Percentiles rank a stretch among this genome's conserved stretches.
phyloP scores from a whole-genome alignment of 1,284 basidiomycete genomes.

The Ganoderma leucocontextum region DNA sequence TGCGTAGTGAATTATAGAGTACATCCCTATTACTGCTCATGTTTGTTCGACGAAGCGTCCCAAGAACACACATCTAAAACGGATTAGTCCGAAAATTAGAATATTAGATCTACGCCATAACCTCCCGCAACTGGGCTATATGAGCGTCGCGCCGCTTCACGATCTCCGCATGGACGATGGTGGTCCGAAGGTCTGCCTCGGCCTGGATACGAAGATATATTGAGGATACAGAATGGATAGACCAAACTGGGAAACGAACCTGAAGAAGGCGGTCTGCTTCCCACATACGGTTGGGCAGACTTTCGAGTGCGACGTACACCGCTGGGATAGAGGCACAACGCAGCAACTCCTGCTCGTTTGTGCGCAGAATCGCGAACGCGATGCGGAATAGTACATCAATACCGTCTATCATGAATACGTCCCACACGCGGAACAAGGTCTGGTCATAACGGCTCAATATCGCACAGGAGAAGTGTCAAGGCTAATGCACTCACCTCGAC shows the following conservation, averaged over 20 bases:
- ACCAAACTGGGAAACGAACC: constrained; percentile 51
- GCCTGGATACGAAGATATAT: constrained; percentile 47
- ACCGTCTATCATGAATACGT: constrained; percentile 95
- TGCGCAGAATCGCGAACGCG: constrained; percentile 86
- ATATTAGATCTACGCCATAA: constrained; percentile 31
- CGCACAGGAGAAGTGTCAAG: neutral
- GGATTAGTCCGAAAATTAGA: neutral
- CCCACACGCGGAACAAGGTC: constrained; percentile 93
- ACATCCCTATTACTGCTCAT: constrained; percentile 2
- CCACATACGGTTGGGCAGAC: constrained; percentile 92
- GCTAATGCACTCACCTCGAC: constrained; percentile 74
- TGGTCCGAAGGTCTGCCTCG: constrained; percentile 74
- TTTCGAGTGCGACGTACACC: constrained; percentile 87
- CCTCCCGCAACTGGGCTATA: constrained; percentile 52
- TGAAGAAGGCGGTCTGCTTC: constrained; percentile 89
- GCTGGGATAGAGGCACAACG: constrained; percentile 85
- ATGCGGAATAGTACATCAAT: constrained; percentile 92
- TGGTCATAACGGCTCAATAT: constrained; percentile 38
- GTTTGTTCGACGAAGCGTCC: constrained; percentile 2
- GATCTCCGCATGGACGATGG: constrained; percentile 75
- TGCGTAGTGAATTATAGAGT: constrained; percentile 1
- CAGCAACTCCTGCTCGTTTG: constrained; percentile 85
- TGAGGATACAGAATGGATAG: constrained; percentile 1
- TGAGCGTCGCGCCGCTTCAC: constrained; percentile 70
- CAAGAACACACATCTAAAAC: neutral